Evolutionary conservation across 805 yeast species (phyloP), one percentile per base, ranked within the genome.

Genomic region (Ascoidea rubescens): DNA sequence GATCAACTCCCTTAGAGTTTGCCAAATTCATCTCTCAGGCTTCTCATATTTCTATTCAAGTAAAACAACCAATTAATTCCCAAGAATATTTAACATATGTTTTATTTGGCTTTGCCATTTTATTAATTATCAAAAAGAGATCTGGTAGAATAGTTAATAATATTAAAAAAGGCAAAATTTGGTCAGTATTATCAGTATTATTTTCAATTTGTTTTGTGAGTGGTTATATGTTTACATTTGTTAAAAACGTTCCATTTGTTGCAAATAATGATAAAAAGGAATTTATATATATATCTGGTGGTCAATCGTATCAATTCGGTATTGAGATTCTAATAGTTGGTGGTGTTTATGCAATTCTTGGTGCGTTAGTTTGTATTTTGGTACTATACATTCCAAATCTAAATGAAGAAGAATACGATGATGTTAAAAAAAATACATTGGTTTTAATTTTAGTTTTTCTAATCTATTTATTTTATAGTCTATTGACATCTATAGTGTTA

Each of bases 241-340:
- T 81, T 51, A 71, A 81, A 57, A 71, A 72, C 1, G 78, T 80
- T 1, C 88, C 91, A 2, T 78, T 86, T 49, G 56, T 85, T 17
- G 80, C 82, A 1, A 70, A 68, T 52, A 68, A 74, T 59, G 77
- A 72, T 2, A 60, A 77, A 2, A 78, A 77, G 10, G 66, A 68
- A n/a, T 62, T 81, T 2, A 74, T 80, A 64, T 73, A 69, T 58
- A 73, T 82, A 52, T 75, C 84, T 53, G 87, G 87, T 12, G 88
- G 87, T 4, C 64, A 67, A 4, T 76, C 74, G 52, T 80, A 79
- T 70, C 91, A 84, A 65, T 79, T 84, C 64, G 91, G 93, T 0
- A 65, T 77, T 4, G 95, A 86, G 61, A 72, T 80, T 4, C 60
- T 79, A 4, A 62, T 82, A 2, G 74, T 83, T 5, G 73, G 77